Base-by-base conservation (phyloP, 2,329 filamentous ascomycete genomes). In the Harringtonia aguacate region DNA sequence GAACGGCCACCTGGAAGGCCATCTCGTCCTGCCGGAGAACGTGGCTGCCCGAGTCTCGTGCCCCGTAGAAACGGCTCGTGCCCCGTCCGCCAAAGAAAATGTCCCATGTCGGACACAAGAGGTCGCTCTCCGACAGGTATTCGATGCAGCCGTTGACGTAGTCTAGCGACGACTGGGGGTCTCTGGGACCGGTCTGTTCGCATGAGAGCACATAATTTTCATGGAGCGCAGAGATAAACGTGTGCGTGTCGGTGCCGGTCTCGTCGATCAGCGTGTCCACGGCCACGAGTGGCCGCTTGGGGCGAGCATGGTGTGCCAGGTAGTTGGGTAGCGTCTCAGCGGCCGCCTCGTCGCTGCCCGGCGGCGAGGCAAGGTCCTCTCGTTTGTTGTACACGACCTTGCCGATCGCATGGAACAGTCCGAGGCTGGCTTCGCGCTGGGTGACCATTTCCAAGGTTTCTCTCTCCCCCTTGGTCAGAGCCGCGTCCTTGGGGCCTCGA, bases 311-410 rank as follows among this genome's bases (percentile, higher is more conserved):
- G 12, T 75, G 69, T 4, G 69, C 65, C 30, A 85, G 59, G 58
- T 78, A 74, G n/a, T 60, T 53, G 6, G 82, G 82, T 17, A 86
- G 64, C 21, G 61, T 61, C 53, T 83, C 79, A 4, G 66, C 66
- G 17, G 63, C 61, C 3, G 61, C 58, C 28, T 69, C 63, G 9
- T 58, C 57, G 9, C 58, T 36, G 57, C 54, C 36, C 4, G 60
- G 53, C 13, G 70, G 62, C 4, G 61, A 58, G 5, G 63, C 61
- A 37, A 48, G 58, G 24, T 82, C 78, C 20, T 84, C 74, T 37
- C 92, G 77, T 60, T 95, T 98, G 66, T 98, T 98, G 66, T 97
- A 94, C 1, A 97, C 81, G 3, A 98, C 86, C 58, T 92, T 95
- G 4, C 90, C 92, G 13, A 97, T 85, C 1, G 92, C 88, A 60